phyloP scores from a whole-genome alignment of 2,329 filamentous ascomycete species.

The Ophiostoma tasmaniense region DNA sequence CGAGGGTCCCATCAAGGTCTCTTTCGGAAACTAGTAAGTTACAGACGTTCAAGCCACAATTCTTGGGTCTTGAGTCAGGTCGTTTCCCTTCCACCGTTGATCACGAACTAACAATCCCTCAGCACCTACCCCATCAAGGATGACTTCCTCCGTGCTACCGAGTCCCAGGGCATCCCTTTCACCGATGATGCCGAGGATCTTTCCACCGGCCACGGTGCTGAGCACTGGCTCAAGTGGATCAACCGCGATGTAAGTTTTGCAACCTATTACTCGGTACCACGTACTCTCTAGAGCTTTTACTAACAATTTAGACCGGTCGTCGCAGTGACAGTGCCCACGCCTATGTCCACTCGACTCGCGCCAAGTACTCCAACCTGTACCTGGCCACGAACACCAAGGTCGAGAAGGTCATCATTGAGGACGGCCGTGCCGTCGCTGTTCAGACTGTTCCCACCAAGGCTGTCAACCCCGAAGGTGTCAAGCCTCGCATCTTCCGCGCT shows the following conservation, averaged over 20 bases:
- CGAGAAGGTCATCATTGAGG: slow-evolving; percentile 66
- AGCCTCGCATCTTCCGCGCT: slow-evolving; percentile 50
- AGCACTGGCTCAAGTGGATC: slow-evolving; percentile 74
- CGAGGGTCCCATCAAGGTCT: slow-evolving; percentile 74
- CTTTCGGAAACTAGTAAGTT: slow-evolving; percentile 59
- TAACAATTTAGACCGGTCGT: slow-evolving; percentile 47
- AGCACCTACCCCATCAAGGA: slow-evolving; percentile 70
- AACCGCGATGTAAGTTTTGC: slow-evolving; percentile 7
- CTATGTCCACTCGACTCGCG: slow-evolving; percentile 67
- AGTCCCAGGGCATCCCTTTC: slow-evolving; percentile 64
- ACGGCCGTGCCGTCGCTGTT: slow-evolving; percentile 63
- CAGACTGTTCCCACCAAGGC: slow-evolving; percentile 59
- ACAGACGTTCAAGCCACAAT: background rate
- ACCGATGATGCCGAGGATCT: slow-evolving; percentile 73
- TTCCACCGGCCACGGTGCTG: slow-evolving; percentile 58
- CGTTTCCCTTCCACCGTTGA: too few species aligned
- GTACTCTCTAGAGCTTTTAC: background rate
- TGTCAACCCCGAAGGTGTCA: slow-evolving; percentile 37
- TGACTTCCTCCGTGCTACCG: slow-evolving; percentile 64
- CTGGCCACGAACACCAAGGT: slow-evolving; percentile 68
- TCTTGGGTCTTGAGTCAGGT: background rate
- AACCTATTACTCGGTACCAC: background rate
- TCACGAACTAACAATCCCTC: background rate
- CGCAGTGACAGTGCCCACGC: slow-evolving; percentile 70
- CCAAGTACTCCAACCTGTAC: slow-evolving; percentile 62